Conservation (phyloP, 1,284 basidiomycete species). For the Ganoderma multipileum region DNA sequence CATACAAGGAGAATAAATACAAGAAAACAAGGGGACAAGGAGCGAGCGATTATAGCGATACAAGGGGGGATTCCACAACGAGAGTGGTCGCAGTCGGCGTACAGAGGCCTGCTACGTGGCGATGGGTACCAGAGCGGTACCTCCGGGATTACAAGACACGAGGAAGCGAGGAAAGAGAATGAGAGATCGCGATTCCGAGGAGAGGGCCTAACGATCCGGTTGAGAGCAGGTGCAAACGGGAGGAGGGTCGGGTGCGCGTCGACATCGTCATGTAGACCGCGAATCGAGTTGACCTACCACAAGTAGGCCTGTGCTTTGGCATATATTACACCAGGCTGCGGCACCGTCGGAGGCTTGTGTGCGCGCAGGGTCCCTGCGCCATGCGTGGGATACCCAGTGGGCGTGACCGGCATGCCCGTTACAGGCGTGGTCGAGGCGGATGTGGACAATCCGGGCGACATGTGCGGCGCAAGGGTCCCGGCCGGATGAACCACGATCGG, state of each 20-base stretch:
- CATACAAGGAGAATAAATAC: not conserved
- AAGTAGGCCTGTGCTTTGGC: not conserved
- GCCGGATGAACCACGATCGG: not conserved
- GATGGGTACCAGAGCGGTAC: not conserved
- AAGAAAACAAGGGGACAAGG: not conserved
- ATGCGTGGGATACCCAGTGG: not conserved
- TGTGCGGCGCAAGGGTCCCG: not conserved
- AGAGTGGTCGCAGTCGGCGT: not conserved
- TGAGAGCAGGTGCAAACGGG: not conserved
- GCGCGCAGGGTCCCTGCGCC: not conserved
- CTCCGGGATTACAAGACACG: not conserved
- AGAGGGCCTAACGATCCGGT: no score
- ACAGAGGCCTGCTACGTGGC: not conserved
- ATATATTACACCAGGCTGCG: not conserved
- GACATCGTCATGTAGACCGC: no score
- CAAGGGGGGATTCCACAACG: not conserved
- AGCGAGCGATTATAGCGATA: not conserved
- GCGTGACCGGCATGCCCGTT: not conserved
- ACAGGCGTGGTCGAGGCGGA: not conserved
- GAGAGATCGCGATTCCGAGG: not conserved
- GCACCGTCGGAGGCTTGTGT: not conserved
- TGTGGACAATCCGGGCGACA: not conserved
- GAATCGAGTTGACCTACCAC: not conserved
- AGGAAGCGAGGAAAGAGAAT: not conserved
- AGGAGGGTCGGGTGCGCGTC: no score